phyloP scores from a whole-genome alignment of 2,329 filamentous ascomycete genomes.

The Aureobasidium lini region DNA sequence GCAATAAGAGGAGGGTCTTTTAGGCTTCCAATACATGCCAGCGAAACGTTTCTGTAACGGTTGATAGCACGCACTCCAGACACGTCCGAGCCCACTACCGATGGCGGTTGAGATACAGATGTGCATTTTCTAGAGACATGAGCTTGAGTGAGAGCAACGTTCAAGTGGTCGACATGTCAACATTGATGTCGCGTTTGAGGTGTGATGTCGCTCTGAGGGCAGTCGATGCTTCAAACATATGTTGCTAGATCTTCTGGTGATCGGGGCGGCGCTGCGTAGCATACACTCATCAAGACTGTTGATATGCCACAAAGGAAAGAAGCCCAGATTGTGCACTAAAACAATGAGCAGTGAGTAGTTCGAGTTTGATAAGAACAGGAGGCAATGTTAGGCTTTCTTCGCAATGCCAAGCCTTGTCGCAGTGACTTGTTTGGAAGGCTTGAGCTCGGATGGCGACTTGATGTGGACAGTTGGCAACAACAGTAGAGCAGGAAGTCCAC shows the following conservation, averaged over 20 bases:
- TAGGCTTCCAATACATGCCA: conserved; percentile 2
- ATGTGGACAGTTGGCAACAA: not conserved
- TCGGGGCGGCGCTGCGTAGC: no score
- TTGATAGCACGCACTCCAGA: not conserved
- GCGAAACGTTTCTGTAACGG: conserved; percentile 3
- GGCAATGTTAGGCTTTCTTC: not conserved
- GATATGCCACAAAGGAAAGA: not conserved
- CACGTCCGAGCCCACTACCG: not conserved
- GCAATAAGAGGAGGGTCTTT: not conserved
- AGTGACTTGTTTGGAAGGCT: not conserved
- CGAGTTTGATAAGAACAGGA: not conserved
- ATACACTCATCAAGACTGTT: no score
- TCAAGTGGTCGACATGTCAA: not conserved
- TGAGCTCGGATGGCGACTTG: not conserved
- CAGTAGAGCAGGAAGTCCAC: not conserved
- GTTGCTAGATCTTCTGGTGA: not conserved
- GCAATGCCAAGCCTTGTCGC: not conserved
- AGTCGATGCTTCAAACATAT: not conserved
- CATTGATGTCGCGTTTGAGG: not conserved
- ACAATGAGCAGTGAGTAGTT: not conserved
- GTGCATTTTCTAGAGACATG: not conserved
- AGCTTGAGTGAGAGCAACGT: not conserved
- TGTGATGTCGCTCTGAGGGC: not conserved
- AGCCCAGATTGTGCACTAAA: not conserved
- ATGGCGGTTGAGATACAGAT: not conserved